phyloP scores from a whole-genome alignment of 139 green algal species.

The Tetraselmis striata region DNA sequence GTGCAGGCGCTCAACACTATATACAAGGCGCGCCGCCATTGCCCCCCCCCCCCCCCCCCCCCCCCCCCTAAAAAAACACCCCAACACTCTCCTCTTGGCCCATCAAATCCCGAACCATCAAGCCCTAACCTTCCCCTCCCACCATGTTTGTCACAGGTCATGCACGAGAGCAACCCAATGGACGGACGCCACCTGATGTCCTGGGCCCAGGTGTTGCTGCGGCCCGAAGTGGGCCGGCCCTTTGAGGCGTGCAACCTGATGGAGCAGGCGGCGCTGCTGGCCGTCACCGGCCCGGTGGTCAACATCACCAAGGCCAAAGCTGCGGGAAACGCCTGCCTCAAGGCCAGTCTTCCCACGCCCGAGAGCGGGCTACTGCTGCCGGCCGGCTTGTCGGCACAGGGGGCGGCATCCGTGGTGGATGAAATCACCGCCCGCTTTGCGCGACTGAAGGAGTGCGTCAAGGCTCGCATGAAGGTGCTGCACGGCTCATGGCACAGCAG shows the following conservation, averaged over 20 bases:
- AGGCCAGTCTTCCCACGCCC: neutral
- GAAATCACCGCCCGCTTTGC: neutral
- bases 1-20: constrained; percentile 40
- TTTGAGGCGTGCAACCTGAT: constrained; percentile 32
- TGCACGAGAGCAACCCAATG: neutral
- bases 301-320: neutral
- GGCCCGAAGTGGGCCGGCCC: neutral
- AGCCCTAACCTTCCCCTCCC: too few species aligned
- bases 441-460: neutral
- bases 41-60: too few species aligned
- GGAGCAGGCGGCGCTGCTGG: constrained; percentile 36
- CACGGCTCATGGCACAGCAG: too few species aligned
- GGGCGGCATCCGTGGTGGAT: neutral
- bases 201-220: constrained; percentile 14
- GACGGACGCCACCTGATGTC: neutral
- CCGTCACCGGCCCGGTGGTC: neutral
- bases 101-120: too few species aligned
- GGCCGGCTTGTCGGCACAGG: constrained; percentile 13
- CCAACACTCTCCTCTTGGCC: too few species aligned
- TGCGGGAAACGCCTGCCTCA: neutral
- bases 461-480: neutral
- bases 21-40: neutral
- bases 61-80: too few species aligned
- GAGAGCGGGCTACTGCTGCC: neutral
- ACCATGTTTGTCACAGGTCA: too few species aligned